A percentile compares a stretch with the other conserved stretches of the same genome.
These are phyloP conservation scores for Leccinum fallax DNA, from an alignment of 1,284 basidiomycete species.

Conservation along the genomic window DNA sequence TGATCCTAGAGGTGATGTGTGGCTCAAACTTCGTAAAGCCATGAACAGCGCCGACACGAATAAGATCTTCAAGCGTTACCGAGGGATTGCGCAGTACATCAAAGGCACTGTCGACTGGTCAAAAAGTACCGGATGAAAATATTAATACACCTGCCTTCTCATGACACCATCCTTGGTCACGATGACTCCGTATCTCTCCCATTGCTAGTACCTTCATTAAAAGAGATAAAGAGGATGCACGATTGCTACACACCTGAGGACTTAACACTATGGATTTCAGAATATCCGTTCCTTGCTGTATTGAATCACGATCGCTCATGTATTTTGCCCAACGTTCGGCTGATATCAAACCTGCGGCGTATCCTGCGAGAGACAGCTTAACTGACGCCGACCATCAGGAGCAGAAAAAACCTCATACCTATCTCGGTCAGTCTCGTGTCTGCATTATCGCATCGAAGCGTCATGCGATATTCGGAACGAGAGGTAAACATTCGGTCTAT, in stretches of 20 bases:
- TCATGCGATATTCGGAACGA: constrained; percentile 87
- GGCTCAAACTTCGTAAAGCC: constrained; percentile 55
- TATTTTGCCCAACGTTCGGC: constrained; percentile 64
- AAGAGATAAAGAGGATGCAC: neutral
- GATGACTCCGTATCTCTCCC: constrained; percentile 57
- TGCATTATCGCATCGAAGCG: constrained; percentile 86
- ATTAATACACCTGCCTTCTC: constrained; percentile 49
- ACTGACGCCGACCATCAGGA: neutral
- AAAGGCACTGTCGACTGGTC: constrained; percentile 55
- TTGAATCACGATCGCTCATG: constrained; percentile 46
- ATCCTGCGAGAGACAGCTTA: constrained; percentile 40
- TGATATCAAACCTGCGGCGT: constrained; percentile 61
- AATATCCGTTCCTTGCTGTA: constrained; percentile 52
- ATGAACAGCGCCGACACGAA: constrained; percentile 48
- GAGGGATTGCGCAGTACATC: constrained; percentile 72
- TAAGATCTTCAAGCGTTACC: constrained; percentile 51
- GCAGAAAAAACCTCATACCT: constrained; percentile 41
- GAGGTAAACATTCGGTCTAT: constrained; percentile 94
- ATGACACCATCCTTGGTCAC: constrained; percentile 61
- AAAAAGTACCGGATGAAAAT: neutral
- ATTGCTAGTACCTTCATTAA: constrained; percentile 45
- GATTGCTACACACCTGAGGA: constrained; percentile 53
- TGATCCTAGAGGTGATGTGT: constrained; percentile 59
- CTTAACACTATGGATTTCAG: constrained; percentile 54
- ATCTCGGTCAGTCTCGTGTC: constrained; percentile 79